Evolutionary conservation across 805 yeast species (phyloP).

Genomic region (Metschnikowia corniflorae): DNA sequence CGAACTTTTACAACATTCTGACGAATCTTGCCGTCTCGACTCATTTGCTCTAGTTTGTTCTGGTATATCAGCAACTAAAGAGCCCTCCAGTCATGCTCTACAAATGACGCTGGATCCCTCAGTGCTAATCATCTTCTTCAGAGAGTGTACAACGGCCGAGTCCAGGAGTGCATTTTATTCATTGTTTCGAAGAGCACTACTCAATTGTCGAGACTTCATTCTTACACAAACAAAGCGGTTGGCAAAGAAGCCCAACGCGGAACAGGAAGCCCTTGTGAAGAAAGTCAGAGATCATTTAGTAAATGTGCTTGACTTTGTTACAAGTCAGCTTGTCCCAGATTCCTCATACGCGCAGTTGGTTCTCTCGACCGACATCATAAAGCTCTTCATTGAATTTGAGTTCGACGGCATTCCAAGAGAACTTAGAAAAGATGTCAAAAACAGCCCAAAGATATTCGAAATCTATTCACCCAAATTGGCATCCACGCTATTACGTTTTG

Average conservation of each 20-base stretch:
- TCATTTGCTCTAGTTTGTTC: slow-evolving; percentile 60
- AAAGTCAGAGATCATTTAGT: slow-evolving; percentile 1
- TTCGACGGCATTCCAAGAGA: slow-evolving; percentile 18
- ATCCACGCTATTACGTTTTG: slow-evolving; percentile 54
- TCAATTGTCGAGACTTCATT: slow-evolving; percentile 66
- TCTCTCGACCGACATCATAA: slow-evolving; percentile 36
- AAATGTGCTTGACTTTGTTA: slow-evolving; percentile 56
- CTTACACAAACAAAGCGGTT: slow-evolving; percentile 21
- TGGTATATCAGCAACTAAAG: slow-evolving; percentile 58
- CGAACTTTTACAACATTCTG: slow-evolving; percentile 44
- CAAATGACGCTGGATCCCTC: slow-evolving; percentile 38
- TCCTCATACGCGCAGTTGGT: slow-evolving; percentile 41
- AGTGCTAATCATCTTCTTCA: slow-evolving; percentile 29
- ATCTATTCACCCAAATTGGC: slow-evolving; percentile 17
- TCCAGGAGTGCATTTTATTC: slow-evolving; percentile 64
- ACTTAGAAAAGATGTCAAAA: slow-evolving; percentile 2
- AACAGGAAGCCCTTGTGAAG: slow-evolving; percentile 1
- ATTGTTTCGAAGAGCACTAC: slow-evolving; percentile 55
- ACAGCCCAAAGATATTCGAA: slow-evolving; percentile 2
- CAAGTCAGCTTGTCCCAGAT: slow-evolving; percentile 48
- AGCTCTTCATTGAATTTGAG: slow-evolving; percentile 43
- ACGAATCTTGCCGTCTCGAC: slow-evolving; percentile 43
- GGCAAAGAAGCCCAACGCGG: slow-evolving; percentile 9
- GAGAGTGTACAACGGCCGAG: slow-evolving; percentile 32
- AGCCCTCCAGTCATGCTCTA: slow-evolving; percentile 46